Conservation (phyloP, 2,329 filamentous ascomycete genomes). For the Setomelanomma holmii region DNA sequence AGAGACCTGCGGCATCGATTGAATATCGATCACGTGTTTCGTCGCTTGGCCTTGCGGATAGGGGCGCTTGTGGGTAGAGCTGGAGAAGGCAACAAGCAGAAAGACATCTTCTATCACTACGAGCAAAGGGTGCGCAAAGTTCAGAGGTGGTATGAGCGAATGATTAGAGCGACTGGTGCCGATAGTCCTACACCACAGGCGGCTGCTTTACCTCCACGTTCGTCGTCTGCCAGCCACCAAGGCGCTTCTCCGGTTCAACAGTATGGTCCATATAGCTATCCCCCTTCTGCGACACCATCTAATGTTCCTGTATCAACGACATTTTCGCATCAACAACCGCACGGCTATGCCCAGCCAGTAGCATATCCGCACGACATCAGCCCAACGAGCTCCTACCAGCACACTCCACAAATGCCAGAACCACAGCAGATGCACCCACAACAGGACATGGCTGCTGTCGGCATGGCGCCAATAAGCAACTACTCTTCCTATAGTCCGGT, state of each 20-base stretch:
- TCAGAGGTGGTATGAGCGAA: slow-evolving; percentile 39
- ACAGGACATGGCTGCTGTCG: slow-evolving; percentile 17
- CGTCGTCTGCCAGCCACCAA: slow-evolving; percentile 4
- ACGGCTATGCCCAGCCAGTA: slow-evolving; percentile 2
- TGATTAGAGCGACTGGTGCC: slow-evolving; percentile 25
- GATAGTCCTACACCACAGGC: slow-evolving; percentile 16
- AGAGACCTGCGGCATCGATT: slow-evolving; percentile 33
- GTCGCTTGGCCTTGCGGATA: slow-evolving; percentile 32
- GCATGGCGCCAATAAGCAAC: slow-evolving; percentile 24
- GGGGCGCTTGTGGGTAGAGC: slow-evolving; percentile 33
- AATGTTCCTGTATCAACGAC: slow-evolving; percentile 24
- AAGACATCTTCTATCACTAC: slow-evolving; percentile 38
- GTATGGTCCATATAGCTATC: not conserved
- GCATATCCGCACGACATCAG: not conserved
- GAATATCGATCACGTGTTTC: slow-evolving; percentile 37
- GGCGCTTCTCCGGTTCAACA: not conserved
- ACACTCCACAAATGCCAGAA: not conserved
- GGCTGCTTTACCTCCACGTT: not conserved
- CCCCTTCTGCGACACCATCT: slow-evolving; percentile 5
- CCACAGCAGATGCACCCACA: not conserved
- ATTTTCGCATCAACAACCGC: slow-evolving; percentile 27
- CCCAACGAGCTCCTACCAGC: not conserved
- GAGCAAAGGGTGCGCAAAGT: slow-evolving; percentile 36
- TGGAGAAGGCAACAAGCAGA: slow-evolving; percentile 26
- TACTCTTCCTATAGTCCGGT: slow-evolving; percentile 24